These are phyloP conservation scores for Magnusiomyces sp. DNA, from an alignment of 1,139 yeast genomes.

Conservation along the genomic window DNA sequence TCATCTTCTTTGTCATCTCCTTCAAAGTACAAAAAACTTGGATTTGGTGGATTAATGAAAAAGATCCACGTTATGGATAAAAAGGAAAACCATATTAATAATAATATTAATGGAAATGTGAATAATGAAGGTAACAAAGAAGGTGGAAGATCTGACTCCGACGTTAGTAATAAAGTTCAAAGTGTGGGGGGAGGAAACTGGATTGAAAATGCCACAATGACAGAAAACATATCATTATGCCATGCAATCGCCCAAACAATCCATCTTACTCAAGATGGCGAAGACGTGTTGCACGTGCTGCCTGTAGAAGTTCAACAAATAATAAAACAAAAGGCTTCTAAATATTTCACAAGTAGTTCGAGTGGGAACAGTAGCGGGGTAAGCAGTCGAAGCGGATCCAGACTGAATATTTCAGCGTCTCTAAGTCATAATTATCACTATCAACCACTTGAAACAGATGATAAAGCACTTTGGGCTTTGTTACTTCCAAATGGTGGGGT, in stretches of 20 bases:
- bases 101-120: too few species aligned
- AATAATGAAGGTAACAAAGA: too few species aligned
- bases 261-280: constrained; percentile 11
- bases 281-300: constrained; percentile 11
- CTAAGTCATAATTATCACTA: neutral
- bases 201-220: constrained; percentile 36
- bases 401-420: too few species aligned
- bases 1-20: neutral
- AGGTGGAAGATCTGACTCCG: neutral
- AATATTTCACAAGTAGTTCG: too few species aligned
- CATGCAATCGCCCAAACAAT: constrained; percentile 30
- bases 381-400: too few species aligned
- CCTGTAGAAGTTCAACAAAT: constrained; percentile 1
- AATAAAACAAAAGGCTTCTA: too few species aligned
- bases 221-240: constrained; percentile 27
- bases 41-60: neutral
- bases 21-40: neutral
- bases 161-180: neutral
- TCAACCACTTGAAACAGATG: too few species aligned
- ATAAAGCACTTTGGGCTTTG: constrained; percentile 25
- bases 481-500: constrained; percentile 31
- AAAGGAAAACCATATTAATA: too few species aligned
- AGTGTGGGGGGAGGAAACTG: constrained; percentile 59
- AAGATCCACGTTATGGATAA: too few species aligned
- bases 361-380: neutral